Percentiles rank a stretch among this genome's conserved stretches.
phyloP scores from a whole-genome alignment of 805 yeast genomes.

The Blastobotrys terrestris region DNA sequence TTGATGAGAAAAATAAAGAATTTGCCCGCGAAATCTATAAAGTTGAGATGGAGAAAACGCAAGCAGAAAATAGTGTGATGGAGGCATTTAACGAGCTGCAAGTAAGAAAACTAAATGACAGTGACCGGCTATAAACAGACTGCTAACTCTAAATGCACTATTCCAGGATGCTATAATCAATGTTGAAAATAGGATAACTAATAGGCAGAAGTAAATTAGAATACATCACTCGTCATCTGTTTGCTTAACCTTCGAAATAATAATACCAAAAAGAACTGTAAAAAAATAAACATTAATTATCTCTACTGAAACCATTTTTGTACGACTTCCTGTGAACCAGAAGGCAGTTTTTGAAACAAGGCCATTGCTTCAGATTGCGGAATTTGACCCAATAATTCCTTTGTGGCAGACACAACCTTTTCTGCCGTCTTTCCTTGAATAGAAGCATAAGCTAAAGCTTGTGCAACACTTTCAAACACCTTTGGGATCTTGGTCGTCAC shows the following conservation, averaged over 20 bases:
- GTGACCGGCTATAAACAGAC: too few relatives aligned
- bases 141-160: too few relatives aligned
- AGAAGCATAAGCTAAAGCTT: constrained; percentile 64
- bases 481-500: constrained; percentile 50
- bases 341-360: constrained; percentile 55
- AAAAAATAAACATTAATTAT: neutral
- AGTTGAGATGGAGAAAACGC: too few relatives aligned
- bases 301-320: constrained; percentile 46
- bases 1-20: too few relatives aligned
- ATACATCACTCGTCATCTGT: neutral
- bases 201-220: neutral
- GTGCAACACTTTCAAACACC: constrained; percentile 62
- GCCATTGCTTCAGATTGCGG: constrained; percentile 67
- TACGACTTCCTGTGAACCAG: constrained; percentile 53
- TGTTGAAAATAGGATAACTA: too few relatives aligned
- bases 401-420: constrained; percentile 54
- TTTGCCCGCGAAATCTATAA: too few relatives aligned
- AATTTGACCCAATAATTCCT: constrained; percentile 53
- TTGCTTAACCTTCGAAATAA: neutral
- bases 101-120: too few relatives aligned
- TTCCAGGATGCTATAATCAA: too few relatives aligned
- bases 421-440: constrained; percentile 69
- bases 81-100: too few relatives aligned
- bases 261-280: neutral
- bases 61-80: too few relatives aligned